These are phyloP conservation scores for Plantago elongata DNA, from an alignment of 257 asterid genomes.

Conservation along the genomic window DNA sequence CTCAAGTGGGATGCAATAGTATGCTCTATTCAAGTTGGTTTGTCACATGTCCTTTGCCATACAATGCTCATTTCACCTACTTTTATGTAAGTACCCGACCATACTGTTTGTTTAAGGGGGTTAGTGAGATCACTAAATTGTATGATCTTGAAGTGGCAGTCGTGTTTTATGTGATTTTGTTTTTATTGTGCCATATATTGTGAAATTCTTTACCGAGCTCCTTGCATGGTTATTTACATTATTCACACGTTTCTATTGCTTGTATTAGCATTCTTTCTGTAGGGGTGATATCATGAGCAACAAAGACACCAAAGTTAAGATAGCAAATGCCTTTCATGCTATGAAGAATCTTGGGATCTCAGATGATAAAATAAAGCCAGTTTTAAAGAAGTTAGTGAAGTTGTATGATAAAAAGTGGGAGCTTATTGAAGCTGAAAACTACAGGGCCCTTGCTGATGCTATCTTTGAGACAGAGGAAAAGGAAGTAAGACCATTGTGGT, in stretches of 20 bases:
- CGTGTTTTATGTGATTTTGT: neutral
- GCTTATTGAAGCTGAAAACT: slow-evolving; percentile 76
- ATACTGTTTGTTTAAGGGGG: neutral
- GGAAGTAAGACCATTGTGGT: slow-evolving; percentile 39
- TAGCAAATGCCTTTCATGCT: slow-evolving; percentile 57
- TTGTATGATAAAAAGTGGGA: slow-evolving; percentile 76
- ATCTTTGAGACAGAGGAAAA: slow-evolving; percentile 65
- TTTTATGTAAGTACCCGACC: neutral
- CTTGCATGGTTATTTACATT: neutral
- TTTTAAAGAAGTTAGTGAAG: slow-evolving; percentile 58
- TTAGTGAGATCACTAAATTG: too few species aligned
- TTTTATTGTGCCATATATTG: neutral
- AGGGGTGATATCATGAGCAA: slow-evolving; percentile 27
- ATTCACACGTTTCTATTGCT: neutral
- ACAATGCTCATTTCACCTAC: neutral
- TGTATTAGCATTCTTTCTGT: slow-evolving; percentile 19
- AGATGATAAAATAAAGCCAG: slow-evolving; percentile 67
- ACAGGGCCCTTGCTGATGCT: slow-evolving; percentile 83
- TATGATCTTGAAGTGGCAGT: too few species aligned
- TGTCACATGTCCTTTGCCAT: neutral
- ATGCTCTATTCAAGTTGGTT: neutral
- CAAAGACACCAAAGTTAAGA: slow-evolving; percentile 19
- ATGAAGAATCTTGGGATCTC: slow-evolving; percentile 72
- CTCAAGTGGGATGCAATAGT: neutral
- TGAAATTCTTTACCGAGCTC: neutral